Percentiles rank a stretch among this genome's conserved stretches.
Evolutionary conservation across 139 green algal genomes (phyloP).

Genomic region (Edaphochlamys debaryana): DNA sequence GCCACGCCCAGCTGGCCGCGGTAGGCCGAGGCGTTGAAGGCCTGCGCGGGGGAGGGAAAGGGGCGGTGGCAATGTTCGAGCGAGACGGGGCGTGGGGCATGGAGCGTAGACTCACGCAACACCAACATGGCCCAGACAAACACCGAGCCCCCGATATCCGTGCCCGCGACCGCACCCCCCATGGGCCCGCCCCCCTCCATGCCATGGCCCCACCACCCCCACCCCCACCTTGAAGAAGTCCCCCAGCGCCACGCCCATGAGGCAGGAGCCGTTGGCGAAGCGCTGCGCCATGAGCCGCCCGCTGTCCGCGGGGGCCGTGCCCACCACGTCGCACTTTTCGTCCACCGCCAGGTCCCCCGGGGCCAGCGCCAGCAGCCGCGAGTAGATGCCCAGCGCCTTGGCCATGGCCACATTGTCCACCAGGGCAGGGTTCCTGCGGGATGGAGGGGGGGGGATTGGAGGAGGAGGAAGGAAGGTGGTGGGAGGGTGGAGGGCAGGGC

Average conservation of each 20-base stretch:
- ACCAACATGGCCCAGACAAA: no score
- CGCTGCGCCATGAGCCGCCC: conserved; percentile 23
- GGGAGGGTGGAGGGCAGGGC: no score
- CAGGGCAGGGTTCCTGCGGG: conserved; percentile 12
- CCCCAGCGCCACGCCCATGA: conserved; percentile 27
- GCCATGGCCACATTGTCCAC: conserved; percentile 29
- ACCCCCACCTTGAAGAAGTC: conserved; percentile 45
- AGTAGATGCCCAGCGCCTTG: conserved; percentile 18
- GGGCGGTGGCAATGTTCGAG: no score
- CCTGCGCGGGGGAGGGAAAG: background rate
- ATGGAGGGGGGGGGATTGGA: no score
- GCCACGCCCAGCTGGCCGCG: conserved; percentile 40
- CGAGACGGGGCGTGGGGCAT: no score
- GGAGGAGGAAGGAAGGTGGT: no score
- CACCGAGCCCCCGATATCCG: background rate
- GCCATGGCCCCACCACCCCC: no score
- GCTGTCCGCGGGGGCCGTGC: conserved; percentile 10
- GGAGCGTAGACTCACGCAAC: no score
- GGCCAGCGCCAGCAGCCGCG: background rate
- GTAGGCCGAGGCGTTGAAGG: conserved; percentile 7
- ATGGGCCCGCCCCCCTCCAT: background rate
- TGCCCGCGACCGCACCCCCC: background rate
- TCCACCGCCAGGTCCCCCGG: background rate
- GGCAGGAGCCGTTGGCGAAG: conserved; percentile 37
- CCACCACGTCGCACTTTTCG: conserved; percentile 6